Base-by-base conservation (phyloP, 1,139 yeast genomes). In the Taiozyma onychis region DNA sequence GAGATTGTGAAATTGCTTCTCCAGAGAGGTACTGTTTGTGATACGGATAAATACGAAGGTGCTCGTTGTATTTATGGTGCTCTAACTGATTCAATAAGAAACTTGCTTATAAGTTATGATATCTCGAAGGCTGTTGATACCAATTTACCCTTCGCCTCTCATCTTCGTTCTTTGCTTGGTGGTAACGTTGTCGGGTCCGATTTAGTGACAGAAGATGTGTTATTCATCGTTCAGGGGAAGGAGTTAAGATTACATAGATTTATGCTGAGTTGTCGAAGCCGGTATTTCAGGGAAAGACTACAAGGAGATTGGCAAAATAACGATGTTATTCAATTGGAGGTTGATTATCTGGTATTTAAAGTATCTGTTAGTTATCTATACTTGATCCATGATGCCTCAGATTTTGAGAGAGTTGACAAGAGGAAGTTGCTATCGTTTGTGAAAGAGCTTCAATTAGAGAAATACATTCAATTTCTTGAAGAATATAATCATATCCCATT, bases 21-120 rank as follows among this genome's bases (percentile, higher is more conserved):
- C 11, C 74, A 83, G 48, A 68, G 78, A 47, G 95, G 95, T 8
- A 90, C 95, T 0, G 74, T 81, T 2, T 85, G 91, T 65, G 91
- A 85, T 63, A 73, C 90, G 61, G 93, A 86, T 61, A 83, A 90
- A 22, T 82, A 81, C 61, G 88, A 86, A 65, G 95, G 95, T 3
- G 89, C 85, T 11, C 73, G 95, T 44, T 86, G 93, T 57, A 74
- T 86, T 2, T 85, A 87, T 61, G 95, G 91, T 2, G 95, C 95
- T 0, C 66, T 87, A 51, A 87, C 78, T 27, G 89, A 85, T 59
- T 67, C 71, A 13, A 87, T 87, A 27, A 66, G 90, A 45, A 76
- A 78, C 48, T 64, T 84, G 28, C 66, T 87, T 51, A 63, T 83
- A 21, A 74, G 81, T 51, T 83, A 76, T 61, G 90, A 85, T 62